These are phyloP conservation scores for Sphagnum fallax DNA, from an alignment of 228 moss, liverwort and hornwort genomes.

Conservation along the genomic window DNA sequence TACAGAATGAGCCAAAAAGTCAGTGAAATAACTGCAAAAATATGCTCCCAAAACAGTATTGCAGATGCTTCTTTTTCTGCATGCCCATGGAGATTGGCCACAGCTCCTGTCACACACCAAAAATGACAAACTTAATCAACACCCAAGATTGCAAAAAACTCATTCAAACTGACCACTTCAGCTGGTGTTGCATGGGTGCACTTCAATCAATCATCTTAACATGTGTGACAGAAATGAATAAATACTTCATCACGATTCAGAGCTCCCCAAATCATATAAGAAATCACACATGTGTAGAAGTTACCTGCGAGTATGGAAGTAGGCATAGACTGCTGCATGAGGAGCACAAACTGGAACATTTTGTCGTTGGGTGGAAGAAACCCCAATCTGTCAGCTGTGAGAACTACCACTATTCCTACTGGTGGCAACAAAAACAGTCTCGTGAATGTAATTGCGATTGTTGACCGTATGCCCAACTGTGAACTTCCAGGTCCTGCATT, in stretches of 20 bases:
- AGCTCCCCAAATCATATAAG: too few relatives aligned
- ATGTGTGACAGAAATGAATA: too few relatives aligned
- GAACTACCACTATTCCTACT: constrained; percentile 23
- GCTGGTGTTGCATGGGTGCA: too few relatives aligned
- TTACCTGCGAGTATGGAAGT: constrained; percentile 49
- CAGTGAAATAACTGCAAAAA: constrained; percentile 21
- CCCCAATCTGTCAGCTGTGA: constrained; percentile 28
- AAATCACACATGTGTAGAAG: background rate
- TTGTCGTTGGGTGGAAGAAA: constrained; percentile 38
- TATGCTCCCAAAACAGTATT: constrained; percentile 42
- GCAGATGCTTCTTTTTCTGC: constrained; percentile 36
- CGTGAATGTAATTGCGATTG: constrained; percentile 25
- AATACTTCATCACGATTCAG: too few relatives aligned
- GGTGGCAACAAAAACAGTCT: constrained; percentile 25
- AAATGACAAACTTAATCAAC: too few relatives aligned
- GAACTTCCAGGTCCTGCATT: constrained; percentile 37
- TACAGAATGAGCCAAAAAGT: constrained; percentile 35
- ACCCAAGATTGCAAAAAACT: too few relatives aligned
- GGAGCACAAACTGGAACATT: constrained; percentile 50
- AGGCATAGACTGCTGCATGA: constrained; percentile 50
- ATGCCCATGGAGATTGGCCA: too few relatives aligned
- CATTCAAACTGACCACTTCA: too few relatives aligned
- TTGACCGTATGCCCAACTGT: constrained; percentile 34
- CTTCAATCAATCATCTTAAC: too few relatives aligned
- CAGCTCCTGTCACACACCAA: too few relatives aligned